Conservation (phyloP, 164 flowering plant genomes). For the Brasenia schreberi region DNA sequence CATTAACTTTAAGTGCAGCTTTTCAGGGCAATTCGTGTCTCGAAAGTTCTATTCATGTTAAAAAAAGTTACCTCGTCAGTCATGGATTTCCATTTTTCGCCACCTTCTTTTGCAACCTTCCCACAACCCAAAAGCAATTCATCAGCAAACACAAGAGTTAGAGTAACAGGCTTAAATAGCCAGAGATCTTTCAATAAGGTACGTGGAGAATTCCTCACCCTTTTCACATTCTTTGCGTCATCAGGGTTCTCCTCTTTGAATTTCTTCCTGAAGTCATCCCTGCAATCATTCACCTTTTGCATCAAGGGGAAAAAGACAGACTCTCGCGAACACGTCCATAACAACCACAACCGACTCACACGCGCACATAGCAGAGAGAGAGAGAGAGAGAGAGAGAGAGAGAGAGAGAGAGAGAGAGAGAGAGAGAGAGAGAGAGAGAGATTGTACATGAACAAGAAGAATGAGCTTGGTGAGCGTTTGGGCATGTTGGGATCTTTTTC, state of each 20-base stretch:
- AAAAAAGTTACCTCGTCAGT: constrained; percentile 44
- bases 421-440: neutral
- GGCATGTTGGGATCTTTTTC: constrained; percentile 51
- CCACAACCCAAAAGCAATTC: neutral
- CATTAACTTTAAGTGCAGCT: neutral
- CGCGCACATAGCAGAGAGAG: neutral
- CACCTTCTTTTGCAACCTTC: constrained; percentile 77
- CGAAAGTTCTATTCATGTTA: neutral
- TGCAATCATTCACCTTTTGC: constrained; percentile 10
- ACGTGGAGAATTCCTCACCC: constrained; percentile 21
- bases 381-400: neutral
- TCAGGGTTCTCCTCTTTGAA: constrained; percentile 55
- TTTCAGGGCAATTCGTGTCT: neutral
- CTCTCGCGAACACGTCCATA: no score
- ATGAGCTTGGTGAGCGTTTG: constrained; percentile 84
- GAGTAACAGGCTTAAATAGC: neutral
- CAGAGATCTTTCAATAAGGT: neutral
- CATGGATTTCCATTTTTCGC: constrained; percentile 74
- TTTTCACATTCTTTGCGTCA: constrained; percentile 37
- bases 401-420: neutral
- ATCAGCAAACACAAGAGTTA: no score
- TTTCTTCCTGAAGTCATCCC: constrained; percentile 70
- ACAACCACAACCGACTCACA: neutral
- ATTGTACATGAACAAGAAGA: constrained; percentile 70
- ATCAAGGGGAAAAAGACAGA: no score